Evolutionary conservation across 768 basidiomycete species (phyloP).

Genomic region (Asterophora lycoperdoides): DNA sequence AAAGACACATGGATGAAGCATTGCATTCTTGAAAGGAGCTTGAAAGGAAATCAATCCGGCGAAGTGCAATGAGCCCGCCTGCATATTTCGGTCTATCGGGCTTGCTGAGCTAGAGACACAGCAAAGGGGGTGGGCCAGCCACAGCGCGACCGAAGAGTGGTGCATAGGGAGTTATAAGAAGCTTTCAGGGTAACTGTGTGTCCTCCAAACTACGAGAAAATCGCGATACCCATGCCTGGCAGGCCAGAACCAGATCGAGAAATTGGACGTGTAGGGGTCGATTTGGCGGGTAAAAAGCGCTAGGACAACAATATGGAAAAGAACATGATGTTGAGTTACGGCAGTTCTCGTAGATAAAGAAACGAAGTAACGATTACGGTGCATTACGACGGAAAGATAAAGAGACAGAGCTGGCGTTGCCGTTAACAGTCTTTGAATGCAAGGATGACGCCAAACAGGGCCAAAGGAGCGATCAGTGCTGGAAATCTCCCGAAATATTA

Average conservation of each 20-base stretch:
- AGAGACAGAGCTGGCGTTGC: conserved; percentile 12
- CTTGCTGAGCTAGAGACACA: neutral
- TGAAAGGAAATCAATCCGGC: conserved; percentile 8
- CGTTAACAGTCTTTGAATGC: conserved; percentile 10
- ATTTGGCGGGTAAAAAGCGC: conserved; percentile 8
- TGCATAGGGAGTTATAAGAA: neutral
- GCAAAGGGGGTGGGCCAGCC: neutral
- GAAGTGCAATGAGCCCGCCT: conserved; percentile 13
- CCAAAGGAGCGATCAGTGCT: conserved; percentile 32
- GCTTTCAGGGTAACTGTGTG: no score
- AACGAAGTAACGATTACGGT: conserved; percentile 14
- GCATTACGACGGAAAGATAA: conserved; percentile 17
- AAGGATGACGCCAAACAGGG: conserved; percentile 30
- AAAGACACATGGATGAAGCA: conserved; percentile 12
- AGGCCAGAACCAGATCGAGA: conserved; percentile 16
- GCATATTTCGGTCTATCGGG: conserved; percentile 16
- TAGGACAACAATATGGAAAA: conserved; percentile 12
- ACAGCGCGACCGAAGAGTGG: conserved; percentile 2
- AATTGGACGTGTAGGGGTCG: conserved; percentile 7
- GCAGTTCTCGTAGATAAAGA: conserved; percentile 9
- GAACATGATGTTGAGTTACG: conserved; percentile 11
- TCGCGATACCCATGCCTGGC: conserved; percentile 34
- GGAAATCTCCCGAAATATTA: conserved; percentile 15
- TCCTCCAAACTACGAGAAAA: conserved; percentile 27
- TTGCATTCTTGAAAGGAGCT: conserved; percentile 6